Evolutionary conservation across 1,284 basidiomycete species (phyloP).

Genomic region (Peniophora sp.): DNA sequence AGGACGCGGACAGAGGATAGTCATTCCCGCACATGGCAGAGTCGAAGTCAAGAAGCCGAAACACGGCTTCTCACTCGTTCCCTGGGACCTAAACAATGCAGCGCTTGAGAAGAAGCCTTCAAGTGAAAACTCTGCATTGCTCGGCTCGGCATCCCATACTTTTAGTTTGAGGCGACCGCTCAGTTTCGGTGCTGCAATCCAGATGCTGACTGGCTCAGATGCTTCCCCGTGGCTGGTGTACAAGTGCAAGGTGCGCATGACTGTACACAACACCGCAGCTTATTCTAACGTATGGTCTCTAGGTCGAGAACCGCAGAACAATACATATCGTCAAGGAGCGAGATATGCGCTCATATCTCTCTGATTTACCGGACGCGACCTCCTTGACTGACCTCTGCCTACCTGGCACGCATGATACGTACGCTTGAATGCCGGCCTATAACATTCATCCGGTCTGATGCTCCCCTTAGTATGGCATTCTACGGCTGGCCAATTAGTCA

Average conservation of each 20-base stretch:
- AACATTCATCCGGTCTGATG: neutral
- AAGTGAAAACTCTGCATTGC: too few species aligned
- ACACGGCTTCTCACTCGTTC: conserved; percentile 3
- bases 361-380: conserved; percentile 55
- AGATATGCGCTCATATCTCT: conserved; percentile 52
- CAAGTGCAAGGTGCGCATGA: conserved; percentile 40
- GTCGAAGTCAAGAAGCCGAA: neutral
- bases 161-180: neutral
- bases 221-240: conserved; percentile 53
- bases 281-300: conserved; percentile 1
- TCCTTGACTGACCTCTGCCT: conserved; percentile 66
- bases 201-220: conserved; percentile 28
- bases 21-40: too few species aligned
- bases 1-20: too few species aligned
- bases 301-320: conserved; percentile 21
- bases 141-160: too few species aligned
- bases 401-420: conserved; percentile 75
- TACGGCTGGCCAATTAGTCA: conserved; percentile 76
- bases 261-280: neutral
- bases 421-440: conserved; percentile 19
- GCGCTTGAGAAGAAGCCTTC: too few species aligned
- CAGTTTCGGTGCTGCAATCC: conserved; percentile 26
- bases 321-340: conserved; percentile 45
- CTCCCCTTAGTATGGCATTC: conserved; percentile 53
- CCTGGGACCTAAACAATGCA: neutral